These are phyloP conservation scores for Trichoderma gracile DNA, from an alignment of 2,329 filamentous ascomycete genomes.

Conservation along the genomic window DNA sequence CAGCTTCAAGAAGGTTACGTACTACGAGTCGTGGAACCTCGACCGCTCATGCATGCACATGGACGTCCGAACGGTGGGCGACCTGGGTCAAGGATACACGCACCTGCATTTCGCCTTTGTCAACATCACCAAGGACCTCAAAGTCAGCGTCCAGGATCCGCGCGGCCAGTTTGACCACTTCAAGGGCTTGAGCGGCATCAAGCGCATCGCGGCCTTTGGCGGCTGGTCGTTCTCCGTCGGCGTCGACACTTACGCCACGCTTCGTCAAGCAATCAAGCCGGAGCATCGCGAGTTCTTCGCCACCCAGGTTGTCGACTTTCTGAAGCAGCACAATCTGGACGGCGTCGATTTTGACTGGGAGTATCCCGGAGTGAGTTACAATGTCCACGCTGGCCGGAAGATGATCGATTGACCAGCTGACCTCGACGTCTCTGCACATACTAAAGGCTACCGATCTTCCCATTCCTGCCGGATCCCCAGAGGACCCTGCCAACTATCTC, in stretches of 20 bases:
- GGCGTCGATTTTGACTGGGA: constrained; percentile 49
- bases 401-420: too few relatives aligned
- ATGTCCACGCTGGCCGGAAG: too few relatives aligned
- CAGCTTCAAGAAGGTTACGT: not conserved
- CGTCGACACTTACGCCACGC: too few relatives aligned
- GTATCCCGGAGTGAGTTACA: constrained; percentile 33
- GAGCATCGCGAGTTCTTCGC: too few relatives aligned
- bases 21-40: not conserved
- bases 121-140: constrained; percentile 29
- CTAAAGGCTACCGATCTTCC: not conserved
- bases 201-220: constrained; percentile 35
- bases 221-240: constrained; percentile 34
- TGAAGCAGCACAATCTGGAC: constrained; percentile 41
- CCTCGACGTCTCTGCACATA: too few relatives aligned
- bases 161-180: constrained; percentile 33
- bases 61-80: not conserved
- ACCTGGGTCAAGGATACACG: constrained; percentile 28
- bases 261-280: too few relatives aligned
- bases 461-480: not conserved
- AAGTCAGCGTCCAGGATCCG: constrained; percentile 29
- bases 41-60: constrained; percentile 22
- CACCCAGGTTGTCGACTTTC: constrained; percentile 37
- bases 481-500: constrained; percentile 2
- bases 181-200: constrained; percentile 33
- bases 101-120: constrained; percentile 34